Conservation (phyloP, 2,329 filamentous ascomycete genomes). For the Venturia nashicola region DNA sequence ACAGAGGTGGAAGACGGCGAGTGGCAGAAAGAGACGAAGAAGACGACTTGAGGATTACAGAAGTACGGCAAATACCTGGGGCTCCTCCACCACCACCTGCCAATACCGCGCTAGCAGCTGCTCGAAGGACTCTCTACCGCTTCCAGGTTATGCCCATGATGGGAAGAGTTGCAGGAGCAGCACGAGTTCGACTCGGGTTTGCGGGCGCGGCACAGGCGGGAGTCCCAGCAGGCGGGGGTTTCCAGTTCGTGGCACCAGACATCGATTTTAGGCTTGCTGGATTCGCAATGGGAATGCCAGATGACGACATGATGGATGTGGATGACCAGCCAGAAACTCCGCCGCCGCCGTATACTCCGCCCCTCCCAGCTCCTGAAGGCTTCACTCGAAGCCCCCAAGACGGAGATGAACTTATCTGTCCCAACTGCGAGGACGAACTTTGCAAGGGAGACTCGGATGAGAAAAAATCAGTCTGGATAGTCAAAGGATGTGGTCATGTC, state of each 20-base stretch:
- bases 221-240: conserved; percentile 1
- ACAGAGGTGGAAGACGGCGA: background rate
- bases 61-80: background rate
- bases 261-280: conserved; percentile 30
- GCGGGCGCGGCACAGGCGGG: background rate
- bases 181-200: conserved; percentile 17
- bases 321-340: conserved; percentile 14
- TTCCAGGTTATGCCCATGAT: background rate
- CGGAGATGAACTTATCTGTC: conserved; percentile 66
- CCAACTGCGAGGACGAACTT: conserved; percentile 75
- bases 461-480: conserved; percentile 84
- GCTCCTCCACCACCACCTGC: background rate
- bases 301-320: background rate
- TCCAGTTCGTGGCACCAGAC: conserved; percentile 13
- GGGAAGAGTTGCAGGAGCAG: background rate
- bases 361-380: conserved; percentile 52
- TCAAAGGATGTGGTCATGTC: conserved; percentile 87
- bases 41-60: background rate
- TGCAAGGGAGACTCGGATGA: conserved; percentile 54
- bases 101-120: too few relatives aligned
- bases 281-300: conserved; percentile 28
- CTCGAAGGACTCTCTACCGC: background rate
- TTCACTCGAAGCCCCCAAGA: conserved; percentile 69
- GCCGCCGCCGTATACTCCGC: conserved; percentile 28
- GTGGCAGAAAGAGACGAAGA: background rate